These are phyloP conservation scores for Pleurotus tuoliensis DNA, from an alignment of 768 basidiomycete species.

Conservation along the genomic window DNA sequence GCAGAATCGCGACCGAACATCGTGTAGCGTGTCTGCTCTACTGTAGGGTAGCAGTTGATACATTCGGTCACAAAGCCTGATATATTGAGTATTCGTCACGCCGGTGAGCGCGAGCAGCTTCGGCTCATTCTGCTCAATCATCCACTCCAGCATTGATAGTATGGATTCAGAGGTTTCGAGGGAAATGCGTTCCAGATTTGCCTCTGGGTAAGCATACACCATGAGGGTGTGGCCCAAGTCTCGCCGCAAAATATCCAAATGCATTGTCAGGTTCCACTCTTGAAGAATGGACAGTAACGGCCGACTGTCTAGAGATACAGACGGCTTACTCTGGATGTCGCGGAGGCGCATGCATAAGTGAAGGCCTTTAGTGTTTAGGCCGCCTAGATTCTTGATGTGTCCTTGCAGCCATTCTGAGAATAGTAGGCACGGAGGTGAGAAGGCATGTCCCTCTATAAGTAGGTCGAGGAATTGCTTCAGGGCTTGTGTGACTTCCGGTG, in stretches of 20 bases:
- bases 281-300: background rate
- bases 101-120: conserved; percentile 45
- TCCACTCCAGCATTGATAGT: conserved; percentile 52
- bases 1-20: conserved; percentile 25
- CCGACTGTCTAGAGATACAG: background rate
- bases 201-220: conserved; percentile 21
- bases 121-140: conserved; percentile 38
- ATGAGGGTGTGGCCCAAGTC: conserved; percentile 33
- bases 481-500: conserved; percentile 35
- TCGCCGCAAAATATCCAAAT: conserved; percentile 23
- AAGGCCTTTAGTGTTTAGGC: conserved; percentile 14
- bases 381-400: conserved; percentile 16
- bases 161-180: conserved; percentile 32
- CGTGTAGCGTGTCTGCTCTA: conserved; percentile 8
- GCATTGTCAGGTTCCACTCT: conserved; percentile 10
- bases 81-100: conserved; percentile 43
- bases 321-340: conserved; percentile 1
- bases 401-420: conserved; percentile 25
- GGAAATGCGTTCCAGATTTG: conserved; percentile 22
- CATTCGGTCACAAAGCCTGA: conserved; percentile 40
- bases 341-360: background rate
- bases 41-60: conserved; percentile 18
- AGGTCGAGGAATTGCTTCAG: conserved; percentile 39
- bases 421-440: conserved; percentile 39
- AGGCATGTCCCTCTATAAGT: conserved; percentile 45